These are phyloP conservation scores for Auriscalpium orientale DNA, from an alignment of 768 basidiomycete genomes.

Conservation along the genomic window DNA sequence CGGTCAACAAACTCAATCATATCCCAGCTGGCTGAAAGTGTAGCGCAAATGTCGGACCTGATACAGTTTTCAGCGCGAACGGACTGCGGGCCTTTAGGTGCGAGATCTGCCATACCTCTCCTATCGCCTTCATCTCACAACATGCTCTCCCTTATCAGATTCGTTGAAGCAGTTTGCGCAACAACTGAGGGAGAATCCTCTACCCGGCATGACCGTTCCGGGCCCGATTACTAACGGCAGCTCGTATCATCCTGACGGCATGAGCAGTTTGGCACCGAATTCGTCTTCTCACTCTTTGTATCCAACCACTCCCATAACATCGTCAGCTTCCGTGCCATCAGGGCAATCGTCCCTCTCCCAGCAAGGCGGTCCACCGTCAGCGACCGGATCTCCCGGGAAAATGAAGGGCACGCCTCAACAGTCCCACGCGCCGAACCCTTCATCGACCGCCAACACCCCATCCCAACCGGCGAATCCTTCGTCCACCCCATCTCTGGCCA, in stretches of 20 bases:
- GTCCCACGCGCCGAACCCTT: slow-evolving; percentile 13
- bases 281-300: slow-evolving; percentile 4
- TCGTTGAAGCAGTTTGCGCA: slow-evolving; percentile 35
- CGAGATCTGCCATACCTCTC: slow-evolving; percentile 22
- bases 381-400: slow-evolving; percentile 9
- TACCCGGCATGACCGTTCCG: neutral
- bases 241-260: slow-evolving; percentile 6
- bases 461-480: slow-evolving; percentile 12
- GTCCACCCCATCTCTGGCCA: slow-evolving; percentile 23
- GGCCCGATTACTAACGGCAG: slow-evolving; percentile 2
- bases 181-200: slow-evolving; percentile 26
- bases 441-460: neutral
- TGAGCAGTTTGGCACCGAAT: slow-evolving; percentile 9
- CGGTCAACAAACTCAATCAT: slow-evolving; percentile 3
- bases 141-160: slow-evolving; percentile 24
- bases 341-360: slow-evolving; percentile 36
- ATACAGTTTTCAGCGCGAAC: slow-evolving; percentile 55
- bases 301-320: slow-evolving; percentile 7
- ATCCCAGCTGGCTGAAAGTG: slow-evolving; percentile 68
- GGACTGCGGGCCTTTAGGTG: slow-evolving; percentile 59
- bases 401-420: slow-evolving; percentile 14
- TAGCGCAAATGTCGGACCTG: slow-evolving; percentile 71
- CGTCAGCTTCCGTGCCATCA: slow-evolving; percentile 6
- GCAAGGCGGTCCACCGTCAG: slow-evolving; percentile 2
- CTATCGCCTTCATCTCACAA: neutral